phyloP scores from a whole-genome alignment of 352 stramenopile genomes.

The Globisporangium middletonii region DNA sequence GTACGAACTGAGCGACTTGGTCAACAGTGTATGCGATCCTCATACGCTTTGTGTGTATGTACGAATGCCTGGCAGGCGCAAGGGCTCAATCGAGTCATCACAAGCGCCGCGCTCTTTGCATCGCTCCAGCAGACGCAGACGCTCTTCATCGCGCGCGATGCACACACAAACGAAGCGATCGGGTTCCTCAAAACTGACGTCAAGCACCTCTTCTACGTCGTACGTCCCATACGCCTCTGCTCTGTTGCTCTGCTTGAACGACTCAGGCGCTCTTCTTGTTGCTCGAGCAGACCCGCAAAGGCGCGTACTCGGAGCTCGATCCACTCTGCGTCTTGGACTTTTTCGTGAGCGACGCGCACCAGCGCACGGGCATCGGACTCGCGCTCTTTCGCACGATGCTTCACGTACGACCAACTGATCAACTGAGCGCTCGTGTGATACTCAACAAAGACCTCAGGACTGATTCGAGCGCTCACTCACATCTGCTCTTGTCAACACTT shows the following conservation, averaged over 20 bases:
- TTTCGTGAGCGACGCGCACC: conserved; percentile 46
- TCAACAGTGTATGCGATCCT: not conserved
- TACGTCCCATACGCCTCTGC: conserved; percentile 14
- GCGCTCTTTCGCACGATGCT: conserved; percentile 62
- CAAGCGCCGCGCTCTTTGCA: conserved; percentile 35
- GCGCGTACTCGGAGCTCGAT: conserved; percentile 66
- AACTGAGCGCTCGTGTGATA: no score
- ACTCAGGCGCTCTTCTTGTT: not conserved
- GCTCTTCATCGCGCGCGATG: conserved; percentile 30
- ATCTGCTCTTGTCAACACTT: no score
- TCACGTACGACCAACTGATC: conserved; percentile 20
- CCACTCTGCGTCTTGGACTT: conserved; percentile 79
- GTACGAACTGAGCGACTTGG: not conserved
- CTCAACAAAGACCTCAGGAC: no score
- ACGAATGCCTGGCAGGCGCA: conserved; percentile 32
- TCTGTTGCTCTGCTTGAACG: no score
- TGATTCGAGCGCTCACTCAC: no score
- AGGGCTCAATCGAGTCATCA: conserved; percentile 55
- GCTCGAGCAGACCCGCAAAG: conserved; percentile 31
- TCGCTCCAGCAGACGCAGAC: conserved; percentile 29
- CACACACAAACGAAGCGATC: conserved; percentile 12
- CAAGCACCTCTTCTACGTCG: conserved; percentile 79
- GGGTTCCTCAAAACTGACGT: conserved; percentile 60
- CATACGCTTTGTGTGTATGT: not conserved
- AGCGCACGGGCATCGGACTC: conserved; percentile 55